Percentiles rank a stretch among this genome's conserved stretches.
phyloP scores from a whole-genome alignment of 768 basidiomycete species.

The Auricularia cornea region DNA sequence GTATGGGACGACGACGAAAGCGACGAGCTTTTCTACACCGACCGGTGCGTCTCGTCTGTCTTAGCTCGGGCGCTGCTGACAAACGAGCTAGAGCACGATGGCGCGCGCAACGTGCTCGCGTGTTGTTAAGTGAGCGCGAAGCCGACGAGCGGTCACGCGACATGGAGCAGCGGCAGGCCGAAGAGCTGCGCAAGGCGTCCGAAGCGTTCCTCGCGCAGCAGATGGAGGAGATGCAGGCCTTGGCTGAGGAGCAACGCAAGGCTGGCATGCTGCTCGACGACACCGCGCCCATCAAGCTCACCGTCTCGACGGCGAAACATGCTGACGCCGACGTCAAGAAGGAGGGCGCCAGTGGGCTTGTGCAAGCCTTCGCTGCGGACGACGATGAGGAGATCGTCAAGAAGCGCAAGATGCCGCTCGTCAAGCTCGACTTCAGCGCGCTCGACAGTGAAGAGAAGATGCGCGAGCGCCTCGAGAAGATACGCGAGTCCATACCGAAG shows the following conservation, averaged over 20 bases:
- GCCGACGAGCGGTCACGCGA: constrained; percentile 77
- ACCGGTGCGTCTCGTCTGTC: constrained; percentile 49
- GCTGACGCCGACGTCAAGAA: constrained; percentile 18
- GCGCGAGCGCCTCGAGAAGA: constrained; percentile 70
- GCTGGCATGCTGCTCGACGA: constrained; percentile 88
- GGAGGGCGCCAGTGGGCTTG: constrained; percentile 19
- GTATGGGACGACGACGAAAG: constrained; percentile 92
- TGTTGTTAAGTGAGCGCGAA: constrained; percentile 68
- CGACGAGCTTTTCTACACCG: constrained; percentile 86
- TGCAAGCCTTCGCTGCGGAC: constrained; percentile 46
- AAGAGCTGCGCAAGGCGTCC: constrained; percentile 80
- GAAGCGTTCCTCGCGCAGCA: constrained; percentile 90
- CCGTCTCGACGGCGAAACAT: constrained; percentile 45
- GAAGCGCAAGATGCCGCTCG: constrained; percentile 79
- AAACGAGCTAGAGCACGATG: constrained; percentile 56
- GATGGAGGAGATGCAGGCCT: constrained; percentile 91
- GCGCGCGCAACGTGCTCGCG: constrained; percentile 66
- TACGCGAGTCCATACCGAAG: constrained; percentile 61
- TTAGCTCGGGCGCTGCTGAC: neutral
- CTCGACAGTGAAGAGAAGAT: constrained; percentile 74
- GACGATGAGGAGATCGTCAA: constrained; percentile 79
- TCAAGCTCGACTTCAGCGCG: constrained; percentile 83
- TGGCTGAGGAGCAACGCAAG: constrained; percentile 85
- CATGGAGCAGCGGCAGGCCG: constrained; percentile 79
- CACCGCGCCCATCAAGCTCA: constrained; percentile 81